Conservation (phyloP, 768 basidiomycete genomes). For the Lactarius vividus region DNA sequence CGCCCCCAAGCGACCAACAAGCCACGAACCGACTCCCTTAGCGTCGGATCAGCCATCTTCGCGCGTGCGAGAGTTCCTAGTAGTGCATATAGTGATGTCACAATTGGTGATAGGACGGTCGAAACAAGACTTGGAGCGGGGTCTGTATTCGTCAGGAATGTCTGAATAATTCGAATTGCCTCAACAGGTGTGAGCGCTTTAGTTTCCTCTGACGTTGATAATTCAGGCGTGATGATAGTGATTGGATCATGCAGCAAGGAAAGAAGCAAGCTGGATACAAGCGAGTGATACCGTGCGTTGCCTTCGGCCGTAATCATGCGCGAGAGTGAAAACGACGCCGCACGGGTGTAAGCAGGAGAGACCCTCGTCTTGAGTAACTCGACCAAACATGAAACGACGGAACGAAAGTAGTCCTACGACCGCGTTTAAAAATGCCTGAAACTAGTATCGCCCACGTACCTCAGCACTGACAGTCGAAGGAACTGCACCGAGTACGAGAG, state of each 20-base stretch:
- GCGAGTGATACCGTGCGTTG: slow-evolving; percentile 30
- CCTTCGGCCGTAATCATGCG: slow-evolving; percentile 52
- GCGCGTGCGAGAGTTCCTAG: slow-evolving; percentile 49
- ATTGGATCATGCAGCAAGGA: slow-evolving; percentile 56
- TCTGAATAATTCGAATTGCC: slow-evolving; percentile 50
- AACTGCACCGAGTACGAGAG: slow-evolving; percentile 58
- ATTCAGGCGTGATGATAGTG: slow-evolving; percentile 27
- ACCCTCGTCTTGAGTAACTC: slow-evolving; percentile 42
- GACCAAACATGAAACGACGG: slow-evolving; percentile 54
- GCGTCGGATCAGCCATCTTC: slow-evolving; percentile 61
- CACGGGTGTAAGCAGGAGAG: slow-evolving; percentile 50
- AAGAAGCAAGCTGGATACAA: slow-evolving; percentile 41
- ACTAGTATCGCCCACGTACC: slow-evolving; percentile 39
- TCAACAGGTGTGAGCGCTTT: slow-evolving; percentile 33
- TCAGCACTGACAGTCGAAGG: slow-evolving; percentile 54
- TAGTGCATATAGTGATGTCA: slow-evolving; percentile 64
- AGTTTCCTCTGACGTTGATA: slow-evolving; percentile 10
- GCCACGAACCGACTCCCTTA: slow-evolving; percentile 57
- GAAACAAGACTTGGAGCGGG: slow-evolving; percentile 71
- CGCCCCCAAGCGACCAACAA: slow-evolving; percentile 76
- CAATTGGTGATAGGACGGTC: slow-evolving; percentile 62
- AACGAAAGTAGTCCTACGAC: slow-evolving; percentile 58
- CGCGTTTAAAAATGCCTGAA: neutral
- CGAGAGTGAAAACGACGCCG: slow-evolving; percentile 66
- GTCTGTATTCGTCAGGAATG: slow-evolving; percentile 70